Base-by-base conservation (phyloP, 169 alveolate species). In the Babesia ovis region DNA sequence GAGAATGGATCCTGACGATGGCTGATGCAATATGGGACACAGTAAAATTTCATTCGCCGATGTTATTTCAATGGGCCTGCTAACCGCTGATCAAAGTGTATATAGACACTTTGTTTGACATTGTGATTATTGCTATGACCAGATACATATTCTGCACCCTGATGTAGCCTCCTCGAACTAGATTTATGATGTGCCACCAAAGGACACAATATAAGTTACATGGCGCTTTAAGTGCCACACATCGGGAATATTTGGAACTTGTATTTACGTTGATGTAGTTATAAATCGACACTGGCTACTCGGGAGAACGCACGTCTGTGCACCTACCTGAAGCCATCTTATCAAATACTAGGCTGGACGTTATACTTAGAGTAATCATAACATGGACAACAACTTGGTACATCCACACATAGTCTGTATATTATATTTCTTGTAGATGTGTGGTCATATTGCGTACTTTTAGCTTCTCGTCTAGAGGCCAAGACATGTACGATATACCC, bases 271-370 rank as follows among this genome's bases (percentile, higher is more conserved):
- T 8, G 27, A 18, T 5, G 5, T 8, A 20, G 27, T 20, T 48
- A 8, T 48, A 48, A 18, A 48, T 18, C 14, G 56, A 18, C 27
- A 18, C 56, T 12, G 5, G 9, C 14, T 12, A 12, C 56, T 6
- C 50, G 18, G 5, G 67, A 18, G 72, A 31, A 51, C 77, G 77
- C 77, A 67, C 77, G 77, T 25, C 3, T 67, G 64, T 67, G 77
- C 77, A 67, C 77, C 68, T 57, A 29, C 34, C 9, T 14, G n/a
- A n/a, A n/a, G n/a, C n/a, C n/a, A n/a, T n/a, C n/a, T n/a, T n/a
- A n/a, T n/a, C n/a, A n/a, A n/a, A n/a, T n/a, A n/a, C n/a, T n/a
- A n/a, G n/a, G n/a, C n/a, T n/a, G n/a, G n/a, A 50, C 22, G 58
- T 18, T 18, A 50, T 6, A 50, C 22, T 39, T 50, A n/a, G 58